Evolutionary conservation across 1,139 yeast species (phyloP).

Genomic region (Suhomyces terraborum): DNA sequence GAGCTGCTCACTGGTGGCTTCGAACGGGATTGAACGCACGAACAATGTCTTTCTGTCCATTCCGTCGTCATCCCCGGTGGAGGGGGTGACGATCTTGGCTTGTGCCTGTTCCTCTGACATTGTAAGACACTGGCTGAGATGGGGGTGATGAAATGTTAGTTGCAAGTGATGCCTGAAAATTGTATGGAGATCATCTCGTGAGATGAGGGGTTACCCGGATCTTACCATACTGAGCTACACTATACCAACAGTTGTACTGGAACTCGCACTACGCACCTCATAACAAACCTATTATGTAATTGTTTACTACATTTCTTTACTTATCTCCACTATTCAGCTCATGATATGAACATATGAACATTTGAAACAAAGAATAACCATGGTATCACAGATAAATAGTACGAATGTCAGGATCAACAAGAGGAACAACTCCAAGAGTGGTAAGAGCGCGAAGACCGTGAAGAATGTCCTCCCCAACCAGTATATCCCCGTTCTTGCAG

Average conservation of each 20-base stretch:
- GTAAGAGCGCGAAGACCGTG: background rate
- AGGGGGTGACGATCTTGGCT: background rate
- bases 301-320: slow-evolving; percentile 1
- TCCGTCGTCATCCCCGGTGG: slow-evolving; percentile 29
- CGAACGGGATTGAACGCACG: slow-evolving; percentile 79
- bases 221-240: too few relatives aligned
- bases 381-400: background rate
- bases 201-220: slow-evolving; percentile 15
- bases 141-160: background rate
- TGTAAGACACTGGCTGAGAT: background rate
- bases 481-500: slow-evolving; percentile 38
- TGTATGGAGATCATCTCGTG: slow-evolving; percentile 15
- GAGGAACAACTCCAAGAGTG: too few relatives aligned
- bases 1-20: slow-evolving; percentile 78
- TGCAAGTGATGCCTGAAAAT: too few relatives aligned
- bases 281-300: background rate
- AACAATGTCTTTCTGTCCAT: slow-evolving; percentile 70
- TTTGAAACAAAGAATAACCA: background rate
- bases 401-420: too few relatives aligned
- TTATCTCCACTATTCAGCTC: background rate
- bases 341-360: background rate
- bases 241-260: too few relatives aligned
- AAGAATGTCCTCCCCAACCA: slow-evolving; percentile 42
- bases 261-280: too few relatives aligned
- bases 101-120: slow-evolving; percentile 11